Evolutionary conservation across 345 rosid species (phyloP), one percentile per base, ranked within the genome.

Genomic region (Corymbia maculata): DNA sequence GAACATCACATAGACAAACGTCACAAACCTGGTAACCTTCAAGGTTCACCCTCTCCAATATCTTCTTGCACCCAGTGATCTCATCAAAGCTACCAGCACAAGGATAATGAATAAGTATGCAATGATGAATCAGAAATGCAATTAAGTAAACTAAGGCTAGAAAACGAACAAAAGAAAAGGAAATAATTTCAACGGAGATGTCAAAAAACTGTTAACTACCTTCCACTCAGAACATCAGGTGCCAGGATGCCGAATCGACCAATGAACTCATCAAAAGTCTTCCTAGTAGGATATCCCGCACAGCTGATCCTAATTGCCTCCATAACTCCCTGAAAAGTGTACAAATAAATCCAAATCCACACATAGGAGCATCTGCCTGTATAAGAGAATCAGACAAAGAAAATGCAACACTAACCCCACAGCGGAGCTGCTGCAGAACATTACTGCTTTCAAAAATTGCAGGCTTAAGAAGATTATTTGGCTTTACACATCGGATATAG

Each of bases 241-340:
- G 95, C 94, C 85, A 98, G 93, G 52, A 97, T 91, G 79, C 93
- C 85, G 90, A 98, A 97, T 87, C 99, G 96, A 86, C 88, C 89
- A 85, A 91, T 66, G 89, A 98, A 97, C 90, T 98, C 99, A 87
- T 88, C 89, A 91, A 98, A 98, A 36, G 93, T 86, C 92, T 93
- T 98, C 92, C 99, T 93, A 88, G 99, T 95, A 85, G 99, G 99
- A 91, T 93, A 97, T 85, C 99, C 99, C 52, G 98, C 99, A 91
- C 99, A 97, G 89, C 99, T 98, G 89, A 98, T 98, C 93, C 99
- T 93, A 91, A 98, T 97, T 90, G 99, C 99, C 89, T 98, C 99
- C 97, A 98, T 92, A 90, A 98, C 99, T 61, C 99, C 99, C 99
- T 98, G 82, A 75, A 75, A 75, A 75, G 82, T 75, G 49, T 10